These are phyloP conservation scores for Penicillium sp. DNA, from an alignment of 2,329 filamentous ascomycete species.

Conservation along the genomic window DNA sequence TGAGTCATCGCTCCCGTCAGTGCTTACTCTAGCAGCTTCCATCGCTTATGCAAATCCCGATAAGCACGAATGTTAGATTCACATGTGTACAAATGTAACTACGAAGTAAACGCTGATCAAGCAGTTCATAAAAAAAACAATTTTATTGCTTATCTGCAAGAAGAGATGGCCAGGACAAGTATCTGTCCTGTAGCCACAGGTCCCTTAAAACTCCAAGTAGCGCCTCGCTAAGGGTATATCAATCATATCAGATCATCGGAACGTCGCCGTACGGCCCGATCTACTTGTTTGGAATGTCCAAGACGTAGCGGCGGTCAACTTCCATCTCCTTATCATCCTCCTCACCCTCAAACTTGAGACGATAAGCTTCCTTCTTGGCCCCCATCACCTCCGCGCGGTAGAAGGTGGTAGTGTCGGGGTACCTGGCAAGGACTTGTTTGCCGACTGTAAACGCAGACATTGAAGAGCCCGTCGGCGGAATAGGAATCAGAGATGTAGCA, in stretches of 20 bases:
- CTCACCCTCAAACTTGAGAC: constrained; percentile 75
- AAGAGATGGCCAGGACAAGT: not conserved
- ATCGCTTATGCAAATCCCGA: constrained; percentile 7
- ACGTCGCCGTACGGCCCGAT: not conserved
- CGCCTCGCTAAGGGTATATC: constrained; percentile 31
- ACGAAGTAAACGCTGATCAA: not conserved
- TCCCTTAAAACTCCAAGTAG: constrained; percentile 19
- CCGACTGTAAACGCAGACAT: constrained; percentile 63
- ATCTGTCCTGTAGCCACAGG: not conserved
- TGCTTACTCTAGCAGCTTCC: constrained; percentile 29
- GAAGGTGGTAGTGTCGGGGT: constrained; percentile 81
- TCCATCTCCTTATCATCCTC: constrained; percentile 71
- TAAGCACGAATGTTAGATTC: constrained; percentile 1
- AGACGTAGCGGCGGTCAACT: constrained; percentile 72
- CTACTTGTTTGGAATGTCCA: constrained; percentile 63
- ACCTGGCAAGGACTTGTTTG: constrained; percentile 72
- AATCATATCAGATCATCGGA: constrained; percentile 23
- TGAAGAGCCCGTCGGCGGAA: constrained; percentile 60
- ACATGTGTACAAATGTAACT: not conserved
- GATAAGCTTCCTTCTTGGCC: constrained; percentile 53
- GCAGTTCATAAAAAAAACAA: not conserved
- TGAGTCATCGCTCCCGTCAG: constrained; percentile 23
- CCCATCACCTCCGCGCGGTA: constrained; percentile 81
- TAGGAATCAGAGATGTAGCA: constrained; percentile 73
- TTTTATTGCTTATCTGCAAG: constrained; percentile 4